These are phyloP conservation scores for Pyronema omphalodes DNA, from an alignment of 495 filamentous ascomycete species.

Conservation along the genomic window DNA sequence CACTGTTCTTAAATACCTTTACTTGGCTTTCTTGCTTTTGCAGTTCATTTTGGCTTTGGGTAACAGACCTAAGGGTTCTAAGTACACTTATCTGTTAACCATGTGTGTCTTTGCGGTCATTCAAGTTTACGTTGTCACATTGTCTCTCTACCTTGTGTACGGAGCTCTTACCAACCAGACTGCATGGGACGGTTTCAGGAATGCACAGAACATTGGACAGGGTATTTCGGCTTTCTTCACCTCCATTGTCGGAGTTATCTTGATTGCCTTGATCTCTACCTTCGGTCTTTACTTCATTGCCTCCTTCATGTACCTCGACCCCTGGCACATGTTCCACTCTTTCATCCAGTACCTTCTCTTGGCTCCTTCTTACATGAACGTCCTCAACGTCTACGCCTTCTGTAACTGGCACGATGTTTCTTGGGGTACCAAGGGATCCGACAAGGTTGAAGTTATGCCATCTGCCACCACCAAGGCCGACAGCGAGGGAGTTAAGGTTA, in stretches of 20 bases:
- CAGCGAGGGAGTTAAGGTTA: conserved; percentile 61
- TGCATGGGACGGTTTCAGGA: conserved; percentile 23
- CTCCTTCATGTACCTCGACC: conserved; percentile 97
- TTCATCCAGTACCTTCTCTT: conserved; percentile 84
- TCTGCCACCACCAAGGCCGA: conserved; percentile 71
- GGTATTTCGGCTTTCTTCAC: conserved; percentile 63
- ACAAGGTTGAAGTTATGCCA: conserved; percentile 88
- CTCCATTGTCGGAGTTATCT: conserved; percentile 49
- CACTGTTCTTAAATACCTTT: conserved; percentile 76
- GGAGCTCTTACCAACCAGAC: conserved; percentile 41
- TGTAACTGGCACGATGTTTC: conserved; percentile 98
- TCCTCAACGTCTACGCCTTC: conserved; percentile 97
- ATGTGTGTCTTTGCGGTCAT: conserved; percentile 75
- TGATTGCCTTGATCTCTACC: conserved; percentile 81
- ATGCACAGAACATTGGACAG: conserved; percentile 27
- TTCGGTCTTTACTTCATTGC: conserved; percentile 95
- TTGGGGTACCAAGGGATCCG: conserved; percentile 98
- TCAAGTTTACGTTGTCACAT: conserved; percentile 74
- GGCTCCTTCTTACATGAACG: conserved; percentile 98
- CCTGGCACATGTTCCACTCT: conserved; percentile 99
- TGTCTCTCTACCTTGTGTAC: conserved; percentile 75
- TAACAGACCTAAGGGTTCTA: conserved; percentile 90
- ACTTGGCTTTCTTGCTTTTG: conserved; percentile 72
- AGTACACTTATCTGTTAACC: conserved; percentile 75
- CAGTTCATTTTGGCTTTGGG: conserved; percentile 96